These are phyloP conservation scores for Fusarium transvaalense DNA, from an alignment of 2,329 filamentous ascomycete genomes.

Conservation along the genomic window DNA sequence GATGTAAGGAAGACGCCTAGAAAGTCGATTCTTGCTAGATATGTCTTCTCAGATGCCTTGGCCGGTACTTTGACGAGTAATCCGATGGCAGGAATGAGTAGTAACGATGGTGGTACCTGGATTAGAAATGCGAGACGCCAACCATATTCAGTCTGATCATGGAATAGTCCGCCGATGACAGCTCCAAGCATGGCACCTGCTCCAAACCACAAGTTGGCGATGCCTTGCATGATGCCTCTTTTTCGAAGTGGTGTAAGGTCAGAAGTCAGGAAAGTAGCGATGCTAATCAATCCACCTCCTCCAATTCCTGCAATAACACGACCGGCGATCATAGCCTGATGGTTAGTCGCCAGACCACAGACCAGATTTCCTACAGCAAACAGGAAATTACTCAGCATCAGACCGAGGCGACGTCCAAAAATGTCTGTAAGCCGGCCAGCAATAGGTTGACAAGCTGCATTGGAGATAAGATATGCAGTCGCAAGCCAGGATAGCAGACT, in stretches of 20 bases:
- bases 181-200: slow-evolving; percentile 9
- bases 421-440: slow-evolving; percentile 85
- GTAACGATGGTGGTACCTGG: background rate
- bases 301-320: slow-evolving; percentile 81
- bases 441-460: slow-evolving; percentile 73
- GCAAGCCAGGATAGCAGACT: slow-evolving; percentile 85
- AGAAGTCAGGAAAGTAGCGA: slow-evolving; percentile 70
- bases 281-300: slow-evolving; percentile 77
- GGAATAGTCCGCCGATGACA: slow-evolving; percentile 8
- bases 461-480: slow-evolving; percentile 83
- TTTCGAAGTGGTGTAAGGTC: slow-evolving; percentile 76
- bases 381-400: slow-evolving; percentile 79
- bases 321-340: slow-evolving; percentile 76
- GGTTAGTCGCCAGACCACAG: slow-evolving; percentile 75
- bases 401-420: slow-evolving; percentile 77
- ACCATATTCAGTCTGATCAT: slow-evolving; percentile 2
- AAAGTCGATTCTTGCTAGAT: slow-evolving; percentile 79
- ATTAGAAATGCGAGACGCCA: slow-evolving; percentile 19
- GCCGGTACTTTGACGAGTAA: slow-evolving; percentile 66
- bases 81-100: slow-evolving; percentile 3
- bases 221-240: slow-evolving; percentile 1
- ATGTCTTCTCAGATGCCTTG: slow-evolving; percentile 73
- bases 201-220: slow-evolving; percentile 13
- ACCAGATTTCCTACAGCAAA: slow-evolving; percentile 81
- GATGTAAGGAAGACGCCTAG: slow-evolving; percentile 74